Evolutionary conservation across 305 asterid species (phyloP), one percentile per base, ranked within the genome.

Genomic region (Salvia sclarea): DNA sequence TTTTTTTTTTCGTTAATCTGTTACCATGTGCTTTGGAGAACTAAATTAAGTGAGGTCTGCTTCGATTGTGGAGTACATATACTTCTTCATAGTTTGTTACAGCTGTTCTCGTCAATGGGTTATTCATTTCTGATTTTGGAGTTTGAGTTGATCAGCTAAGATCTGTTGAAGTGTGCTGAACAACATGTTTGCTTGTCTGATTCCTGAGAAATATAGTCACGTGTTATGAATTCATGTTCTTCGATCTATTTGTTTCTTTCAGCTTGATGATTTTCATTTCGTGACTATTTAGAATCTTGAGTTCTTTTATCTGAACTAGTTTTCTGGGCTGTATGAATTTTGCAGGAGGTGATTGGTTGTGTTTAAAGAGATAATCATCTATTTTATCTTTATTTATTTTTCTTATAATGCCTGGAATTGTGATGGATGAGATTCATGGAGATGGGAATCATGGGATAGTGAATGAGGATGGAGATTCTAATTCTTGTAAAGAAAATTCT

Each of bases 331-430:
- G 57, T 45, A 18, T 21, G 68, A 41, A 71, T 63, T 75, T 58
- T 74, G 60, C 73, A 74, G 81, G 76, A 71, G 86, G 79, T 68
- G 60, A 49, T 52, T 72, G 73, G 62, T 77, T 76, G 62, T 53
- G 72, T 73, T 72, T 55, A 11, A 16, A 58, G 81, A 24, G 76
- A 58, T 52, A n/a, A 41, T 72, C 63, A 9, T 77, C 49, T 45
- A 48, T 74, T 52, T 61, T 70, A 49, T 64, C 0, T 67, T 61
- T 59, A 43, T 44, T 50, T 21, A 21, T 53, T 22, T 13, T 54
- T 8, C 3, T 28, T 65, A 71, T 66, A 67, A 89, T 88, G 95
- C 95, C 96, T 64, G 93, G 91, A 68, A 78, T 89, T 66, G 88
- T 85, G 66, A 71, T 69, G 84, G 91, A 84, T 75, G 89, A 69